Percentiles rank a stretch among this genome's conserved stretches.
Evolutionary conservation across 192 early-diverging fungal genomes (phyloP).

Genomic region (Backusella tarrabulga): DNA sequence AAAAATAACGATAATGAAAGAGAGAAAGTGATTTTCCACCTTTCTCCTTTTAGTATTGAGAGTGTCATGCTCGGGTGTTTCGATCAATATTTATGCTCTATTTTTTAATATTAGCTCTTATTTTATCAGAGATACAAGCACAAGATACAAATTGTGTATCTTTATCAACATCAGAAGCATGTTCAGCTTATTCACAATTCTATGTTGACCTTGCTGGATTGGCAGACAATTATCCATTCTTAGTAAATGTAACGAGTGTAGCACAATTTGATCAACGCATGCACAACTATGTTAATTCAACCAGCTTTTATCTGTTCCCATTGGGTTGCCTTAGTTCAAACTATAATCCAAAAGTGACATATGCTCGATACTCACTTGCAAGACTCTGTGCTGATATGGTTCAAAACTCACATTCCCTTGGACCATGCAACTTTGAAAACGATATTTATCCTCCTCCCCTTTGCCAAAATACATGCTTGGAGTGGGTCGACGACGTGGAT

Average conservation of each 20-base stretch:
- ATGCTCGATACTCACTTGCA: slow-evolving; percentile 29
- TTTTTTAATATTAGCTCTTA: background rate
- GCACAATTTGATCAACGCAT: slow-evolving; percentile 22
- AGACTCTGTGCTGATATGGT: slow-evolving; percentile 20
- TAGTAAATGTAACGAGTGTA: slow-evolving; percentile 16
- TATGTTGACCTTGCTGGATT: slow-evolving; percentile 20
- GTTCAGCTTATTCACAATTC: slow-evolving; percentile 25
- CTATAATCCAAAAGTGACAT: slow-evolving; percentile 14
- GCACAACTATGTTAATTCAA: slow-evolving; percentile 7
- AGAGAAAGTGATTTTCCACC: background rate
- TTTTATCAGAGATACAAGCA: background rate
- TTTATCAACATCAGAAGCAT: slow-evolving; percentile 9
- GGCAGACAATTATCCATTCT: slow-evolving; percentile 1
- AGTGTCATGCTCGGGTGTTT: background rate
- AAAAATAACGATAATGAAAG: background rate
- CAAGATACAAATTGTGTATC: slow-evolving; percentile 5
- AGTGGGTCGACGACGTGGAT: slow-evolving; percentile 12
- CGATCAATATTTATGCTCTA: background rate
- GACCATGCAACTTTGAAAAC: slow-evolving; percentile 19
- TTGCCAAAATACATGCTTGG: slow-evolving; percentile 21
- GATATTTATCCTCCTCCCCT: slow-evolving; percentile 21
- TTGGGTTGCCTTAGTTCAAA: slow-evolving; percentile 20
- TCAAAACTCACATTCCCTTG: slow-evolving; percentile 12
- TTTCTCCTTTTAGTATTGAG: background rate
- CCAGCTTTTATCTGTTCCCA: slow-evolving; percentile 13